These are phyloP conservation scores for Pythium insidiosum DNA, from an alignment of 352 stramenopile genomes.

Conservation along the genomic window DNA sequence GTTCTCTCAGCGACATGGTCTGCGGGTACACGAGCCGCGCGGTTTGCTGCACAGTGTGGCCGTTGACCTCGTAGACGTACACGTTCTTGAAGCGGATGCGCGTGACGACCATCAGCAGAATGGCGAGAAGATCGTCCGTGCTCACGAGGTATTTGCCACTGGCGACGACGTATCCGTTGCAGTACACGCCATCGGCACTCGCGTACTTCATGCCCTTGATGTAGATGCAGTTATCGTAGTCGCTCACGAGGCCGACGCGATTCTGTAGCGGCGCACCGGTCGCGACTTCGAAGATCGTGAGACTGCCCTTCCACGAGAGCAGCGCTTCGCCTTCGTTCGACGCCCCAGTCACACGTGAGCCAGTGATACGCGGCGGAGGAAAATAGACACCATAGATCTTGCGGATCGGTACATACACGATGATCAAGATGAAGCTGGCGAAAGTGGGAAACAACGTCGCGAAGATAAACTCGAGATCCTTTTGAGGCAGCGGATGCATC, in stretches of 20 bases:
- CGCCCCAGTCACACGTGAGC: not conserved
- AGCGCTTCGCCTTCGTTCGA: conserved; percentile 1
- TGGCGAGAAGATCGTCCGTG: conserved; percentile 25
- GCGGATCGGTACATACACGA: not conserved
- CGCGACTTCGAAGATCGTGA: conserved; percentile 12
- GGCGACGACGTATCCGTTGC: conserved; percentile 46
- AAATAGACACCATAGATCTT: conserved; percentile 6
- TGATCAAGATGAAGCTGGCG: not conserved
- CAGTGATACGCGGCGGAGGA: not conserved
- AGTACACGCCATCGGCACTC: conserved; percentile 39
- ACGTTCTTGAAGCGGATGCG: conserved; percentile 27
- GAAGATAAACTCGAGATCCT: not conserved
- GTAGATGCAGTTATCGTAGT: conserved; percentile 37
- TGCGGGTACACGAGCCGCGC: conserved; percentile 29
- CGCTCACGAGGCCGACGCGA: conserved; percentile 18
- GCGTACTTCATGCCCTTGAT: conserved; percentile 25
- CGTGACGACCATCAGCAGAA: conserved; percentile 37
- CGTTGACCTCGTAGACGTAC: conserved; percentile 33
- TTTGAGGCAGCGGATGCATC: not conserved
- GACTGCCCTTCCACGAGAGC: not conserved
- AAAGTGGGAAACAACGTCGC: conserved; percentile 4
- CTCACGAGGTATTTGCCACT: conserved; percentile 44
- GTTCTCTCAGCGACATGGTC: conserved; percentile 18
- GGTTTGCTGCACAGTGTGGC: conserved; percentile 21
- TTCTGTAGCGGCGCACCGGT: conserved; percentile 12